Base-by-base conservation (phyloP, 225 moss, liverwort and hornwort genomes). In the Climacium dendroides region DNA sequence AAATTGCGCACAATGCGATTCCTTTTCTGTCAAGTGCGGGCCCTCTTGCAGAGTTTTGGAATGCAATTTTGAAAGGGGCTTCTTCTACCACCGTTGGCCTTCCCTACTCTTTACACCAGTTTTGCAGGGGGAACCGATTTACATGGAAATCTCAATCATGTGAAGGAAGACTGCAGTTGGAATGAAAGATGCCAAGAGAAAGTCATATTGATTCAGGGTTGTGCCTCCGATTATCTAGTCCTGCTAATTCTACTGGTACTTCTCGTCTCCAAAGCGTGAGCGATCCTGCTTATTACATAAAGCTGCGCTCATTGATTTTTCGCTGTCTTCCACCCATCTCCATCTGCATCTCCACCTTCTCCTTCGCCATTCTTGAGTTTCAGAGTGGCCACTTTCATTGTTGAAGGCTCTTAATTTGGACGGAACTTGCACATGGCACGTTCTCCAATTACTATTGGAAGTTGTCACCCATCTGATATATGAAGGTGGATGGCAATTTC, bases 61-160 rank as follows among this genome's bases (percentile, higher is more conserved):
- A 22, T 35, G 52, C 35, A 50, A 13, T 50, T 7, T 50, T 32
- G 20, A 10, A 74, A 50, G 20, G 50, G 50, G 12, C 13, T 32
- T 50, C 13, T 32, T 32, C 19, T 74, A 12, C 26, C 7, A 18
- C 18, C 5, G 17, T 37, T 28, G 57, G 28, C 10, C 5, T 26
- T 37, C 10, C 52, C n/a, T 22, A 16, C n/a, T n/a, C 18, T 55
- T 28, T 11, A 0, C 50, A 2, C 2, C 50, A 12, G 5, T 26
- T 26, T 54, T 12, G 57, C 57, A 39, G 12, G 28, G 19, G 13
- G 12, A 8, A 14, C 8, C 19, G 30, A 45, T 32, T 32, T 4
- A 20, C 29, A 0, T 3, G 30, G 4, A 8, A 2, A 3, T 41
- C 22, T 41, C 45, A 61, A 45, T 41, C 22, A 60, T 13, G 1